Evolutionary conservation across 148 eudicot genomes (phyloP).

Genomic region (Fallopia convolvulus): DNA sequence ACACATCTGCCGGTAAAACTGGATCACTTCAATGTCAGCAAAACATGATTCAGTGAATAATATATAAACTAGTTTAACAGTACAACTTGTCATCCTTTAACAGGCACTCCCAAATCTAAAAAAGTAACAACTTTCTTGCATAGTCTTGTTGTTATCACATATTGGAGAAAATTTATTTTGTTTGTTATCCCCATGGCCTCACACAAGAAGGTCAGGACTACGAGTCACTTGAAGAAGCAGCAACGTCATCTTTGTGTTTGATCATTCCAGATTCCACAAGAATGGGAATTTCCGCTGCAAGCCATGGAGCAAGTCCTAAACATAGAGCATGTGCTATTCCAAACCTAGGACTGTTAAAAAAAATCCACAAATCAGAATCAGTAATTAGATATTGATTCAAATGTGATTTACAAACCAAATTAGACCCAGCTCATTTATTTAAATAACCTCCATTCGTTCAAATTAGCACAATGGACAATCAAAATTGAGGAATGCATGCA

Average conservation of each 20-base stretch:
- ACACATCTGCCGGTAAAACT: neutral
- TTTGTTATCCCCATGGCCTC: neutral
- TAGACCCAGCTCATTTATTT: neutral
- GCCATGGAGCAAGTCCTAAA: conserved; percentile 99
- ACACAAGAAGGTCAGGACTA: conserved; percentile 16
- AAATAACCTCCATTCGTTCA: neutral
- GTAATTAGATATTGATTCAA: neutral
- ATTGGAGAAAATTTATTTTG: neutral
- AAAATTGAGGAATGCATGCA: neutral
- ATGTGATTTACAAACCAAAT: neutral
- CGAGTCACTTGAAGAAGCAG: conserved; percentile 60
- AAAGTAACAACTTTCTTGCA: conserved; percentile 17
- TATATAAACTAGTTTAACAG: neutral
- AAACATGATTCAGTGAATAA: neutral
- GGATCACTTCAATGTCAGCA: neutral
- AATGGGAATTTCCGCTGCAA: conserved; percentile 91
- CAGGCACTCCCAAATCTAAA: neutral
- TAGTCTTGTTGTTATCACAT: neutral
- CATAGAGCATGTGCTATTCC: conserved; percentile 96
- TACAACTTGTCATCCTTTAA: neutral
- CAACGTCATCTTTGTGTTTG: conserved; percentile 89
- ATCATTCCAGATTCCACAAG: conserved; percentile 98
- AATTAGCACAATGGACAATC: neutral
- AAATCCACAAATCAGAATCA: neutral
- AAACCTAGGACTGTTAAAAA: conserved; percentile 77